Evolutionary conservation across 78 protist genomes (phyloP), one percentile per base, ranked within the genome.

Genomic region (Diacronema lutheri): DNA sequence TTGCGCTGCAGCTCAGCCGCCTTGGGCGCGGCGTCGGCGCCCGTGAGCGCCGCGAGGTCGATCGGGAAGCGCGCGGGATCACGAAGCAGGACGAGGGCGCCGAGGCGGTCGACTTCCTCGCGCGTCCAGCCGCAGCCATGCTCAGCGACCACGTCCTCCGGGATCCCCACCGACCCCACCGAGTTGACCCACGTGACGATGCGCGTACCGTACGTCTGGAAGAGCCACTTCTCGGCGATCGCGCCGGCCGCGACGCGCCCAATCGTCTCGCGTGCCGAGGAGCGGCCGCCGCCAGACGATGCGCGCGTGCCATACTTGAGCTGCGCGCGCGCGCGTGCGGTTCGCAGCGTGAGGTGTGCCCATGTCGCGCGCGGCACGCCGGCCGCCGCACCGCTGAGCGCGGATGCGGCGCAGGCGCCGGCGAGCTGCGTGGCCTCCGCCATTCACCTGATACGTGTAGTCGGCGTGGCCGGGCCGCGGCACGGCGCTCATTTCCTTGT

Each of bases 401-500:
- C 50, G 50, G 16, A n/a, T n/a, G 50, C 50, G 7, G 50, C 3
- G 61, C 61, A 56, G 23, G 61, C 61, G 29, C 61, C n/a, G 11
- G 57, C 57, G 57, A 50, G 57, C 6, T 50, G 23, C 23, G 11
- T 6, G 11, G 57, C 6, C 6, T 50, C 6, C 6, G 11, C 11
- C 33, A 5, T 68, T 40, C 21, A 69, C 19, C 23, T 25, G 86
- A 89, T 93, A 93, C 13, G 96, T 93, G 88, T 50, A 93, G 85
- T 93, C 96, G 9, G 96, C 96, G 46, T 93, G 96, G 38, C 93
- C 90, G 0, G 96, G 96, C 41, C 95, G 81, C 16, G 96, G 96
- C 46, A 88, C 91, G 6, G 10, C 64, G 21, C 35, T 37, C 88
- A 82, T 84, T 76, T 89, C 92, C 41, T 23, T 46, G 89, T 93